Evolutionary conservation across 2,329 filamentous ascomycete genomes (phyloP), one percentile per base, ranked within the genome.

Genomic region (Aureobasidium sp.): DNA sequence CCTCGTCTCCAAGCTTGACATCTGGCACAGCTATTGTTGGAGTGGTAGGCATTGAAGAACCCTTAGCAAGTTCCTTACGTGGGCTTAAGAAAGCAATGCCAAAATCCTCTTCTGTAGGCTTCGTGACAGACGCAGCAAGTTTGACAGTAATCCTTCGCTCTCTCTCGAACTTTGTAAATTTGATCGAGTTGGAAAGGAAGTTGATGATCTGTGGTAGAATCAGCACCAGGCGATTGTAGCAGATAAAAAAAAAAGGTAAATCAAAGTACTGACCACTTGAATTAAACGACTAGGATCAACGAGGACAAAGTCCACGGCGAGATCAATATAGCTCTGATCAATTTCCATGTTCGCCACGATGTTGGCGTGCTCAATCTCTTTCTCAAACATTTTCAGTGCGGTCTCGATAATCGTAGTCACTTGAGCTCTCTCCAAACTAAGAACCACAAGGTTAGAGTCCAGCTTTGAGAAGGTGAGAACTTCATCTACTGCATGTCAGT

Each of bases 401-500:
- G 69, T 70, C 10, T 66, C 66, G 20, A 77, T 65, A 1, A 78
- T 67, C 37, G 71, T 71, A 1, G 71, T 62, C 0, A 72, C 69
- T 52, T 73, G 72, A 5, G 75, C 71, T 34, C 70, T 70, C 52
- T 74, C 74, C 0, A 77, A 74, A 3, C 74, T 75, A 27, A 79
- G 76, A 4, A 74, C 71, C 2, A 72, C 56, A 59, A 72, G 65
- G 7, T 69, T 64, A 0, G 70, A 67, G 20, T 72, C 70, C 8
- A 72, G 64, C 26, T 69, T 77, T 1, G 73, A 76, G 17, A 80
- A 67, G 3, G 77, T 79, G 26, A 80, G 66, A 0, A 80, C 73
- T 62, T 62, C 59, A 32, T 62, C 59, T 41, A 8, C 15, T n/a
- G 7, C 9, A 5, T 13, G 15, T 52, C 24, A 52, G 50, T n/a